Evolutionary conservation across 2,329 filamentous ascomycete genomes (phyloP).

Genomic region (Didymella arachidicola): DNA sequence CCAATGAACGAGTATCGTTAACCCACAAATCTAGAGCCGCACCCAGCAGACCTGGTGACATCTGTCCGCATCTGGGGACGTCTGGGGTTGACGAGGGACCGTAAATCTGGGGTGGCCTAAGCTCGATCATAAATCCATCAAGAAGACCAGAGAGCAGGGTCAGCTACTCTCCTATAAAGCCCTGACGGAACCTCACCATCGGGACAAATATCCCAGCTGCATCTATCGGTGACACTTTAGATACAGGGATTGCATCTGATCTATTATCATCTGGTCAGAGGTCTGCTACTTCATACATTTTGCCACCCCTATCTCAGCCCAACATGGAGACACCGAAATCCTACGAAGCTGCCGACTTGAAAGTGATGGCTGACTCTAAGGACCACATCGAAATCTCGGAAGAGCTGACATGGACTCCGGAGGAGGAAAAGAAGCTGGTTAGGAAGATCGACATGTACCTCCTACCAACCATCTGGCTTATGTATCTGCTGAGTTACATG

Average conservation of each 20-base stretch:
- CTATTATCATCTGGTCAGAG: not conserved
- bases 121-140: constrained; percentile 24
- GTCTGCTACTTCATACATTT: not conserved
- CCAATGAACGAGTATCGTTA: constrained; percentile 27
- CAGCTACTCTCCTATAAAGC: constrained; percentile 36
- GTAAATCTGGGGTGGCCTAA: constrained; percentile 36
- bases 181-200: constrained; percentile 16
- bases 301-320: not conserved
- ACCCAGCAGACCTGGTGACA: constrained; percentile 18
- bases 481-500: constrained; percentile 60
- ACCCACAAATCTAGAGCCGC: constrained; percentile 18
- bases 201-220: constrained; percentile 7
- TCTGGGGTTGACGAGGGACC: constrained; percentile 33
- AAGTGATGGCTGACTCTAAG: constrained; percentile 51
- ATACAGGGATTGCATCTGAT: not conserved
- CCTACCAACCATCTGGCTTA: constrained; percentile 59
- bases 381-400: constrained; percentile 55
- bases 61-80: constrained; percentile 23
- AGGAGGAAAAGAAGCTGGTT: constrained; percentile 59
- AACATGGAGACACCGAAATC: constrained; percentile 35
- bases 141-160: constrained; percentile 22
- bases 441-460: constrained; percentile 59
- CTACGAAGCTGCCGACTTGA: constrained; percentile 30
- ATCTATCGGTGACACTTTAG: constrained; percentile 8
- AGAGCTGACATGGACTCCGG: constrained; percentile 55